These are phyloP conservation scores for Candida sonorensis DNA, from an alignment of 805 yeast species.

Conservation along the genomic window DNA sequence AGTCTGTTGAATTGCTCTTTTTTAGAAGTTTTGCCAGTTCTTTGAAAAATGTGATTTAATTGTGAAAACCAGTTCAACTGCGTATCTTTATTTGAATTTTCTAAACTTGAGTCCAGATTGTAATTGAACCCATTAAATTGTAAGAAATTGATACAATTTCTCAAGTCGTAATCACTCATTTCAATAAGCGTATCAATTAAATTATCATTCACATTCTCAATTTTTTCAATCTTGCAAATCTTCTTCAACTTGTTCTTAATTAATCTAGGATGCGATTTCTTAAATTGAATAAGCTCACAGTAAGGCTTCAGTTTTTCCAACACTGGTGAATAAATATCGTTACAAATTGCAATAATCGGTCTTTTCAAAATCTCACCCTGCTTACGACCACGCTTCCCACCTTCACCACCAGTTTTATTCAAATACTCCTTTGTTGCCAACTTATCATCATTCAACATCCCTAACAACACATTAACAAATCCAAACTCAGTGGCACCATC, in stretches of 20 bases:
- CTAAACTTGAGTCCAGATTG: slow-evolving; percentile 4
- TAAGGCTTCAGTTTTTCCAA: slow-evolving; percentile 67
- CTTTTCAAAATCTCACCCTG: slow-evolving; percentile 43
- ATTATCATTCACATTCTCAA: slow-evolving; percentile 40
- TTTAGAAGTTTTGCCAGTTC: slow-evolving; percentile 39
- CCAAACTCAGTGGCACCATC: slow-evolving; percentile 73
- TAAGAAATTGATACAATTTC: slow-evolving; percentile 77
- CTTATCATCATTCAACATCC: slow-evolving; percentile 52
- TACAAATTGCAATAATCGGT: slow-evolving; percentile 90
- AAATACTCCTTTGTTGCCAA: slow-evolving; percentile 36
- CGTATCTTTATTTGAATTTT: slow-evolving; percentile 45
- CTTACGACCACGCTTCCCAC: slow-evolving; percentile 15
- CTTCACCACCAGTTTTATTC: slow-evolving; percentile 14
- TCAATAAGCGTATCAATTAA: slow-evolving; percentile 60
- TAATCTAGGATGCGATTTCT: slow-evolving; percentile 45
- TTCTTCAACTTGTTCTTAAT: slow-evolving; percentile 41
- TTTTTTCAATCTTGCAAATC: slow-evolving; percentile 49
- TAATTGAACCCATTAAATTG: slow-evolving; percentile 46
- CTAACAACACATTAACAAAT: slow-evolving; percentile 50
- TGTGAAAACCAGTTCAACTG: slow-evolving; percentile 61
- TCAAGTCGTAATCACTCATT: slow-evolving; percentile 70
- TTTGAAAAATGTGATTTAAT: slow-evolving; percentile 53
- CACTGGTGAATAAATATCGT: slow-evolving; percentile 71
- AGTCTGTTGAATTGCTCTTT: slow-evolving; percentile 43
- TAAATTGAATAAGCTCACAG: slow-evolving; percentile 66